These are phyloP conservation scores for Athelia sp. DNA, from an alignment of 1,284 basidiomycete genomes.

Conservation along the genomic window DNA sequence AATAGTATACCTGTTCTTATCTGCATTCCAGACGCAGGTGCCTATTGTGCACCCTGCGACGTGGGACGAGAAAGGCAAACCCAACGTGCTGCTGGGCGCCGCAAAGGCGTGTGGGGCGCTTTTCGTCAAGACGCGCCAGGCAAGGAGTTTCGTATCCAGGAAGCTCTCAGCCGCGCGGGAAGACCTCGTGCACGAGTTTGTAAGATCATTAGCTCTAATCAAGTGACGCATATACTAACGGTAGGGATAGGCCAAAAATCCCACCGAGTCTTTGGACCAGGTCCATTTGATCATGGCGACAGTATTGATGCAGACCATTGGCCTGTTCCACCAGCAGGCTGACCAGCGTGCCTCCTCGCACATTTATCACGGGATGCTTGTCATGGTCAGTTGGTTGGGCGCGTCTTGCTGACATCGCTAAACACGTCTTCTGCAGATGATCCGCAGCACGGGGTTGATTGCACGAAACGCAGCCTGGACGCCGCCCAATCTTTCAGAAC, in stretches of 20 bases:
- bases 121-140: conserved; percentile 34
- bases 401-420: conserved; percentile 1
- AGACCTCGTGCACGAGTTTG: conserved; percentile 39
- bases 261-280: conserved; percentile 33
- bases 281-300: conserved; percentile 38
- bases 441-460: conserved; percentile 45
- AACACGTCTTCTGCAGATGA: conserved; percentile 36
- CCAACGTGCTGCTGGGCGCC: conserved; percentile 41
- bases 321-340: conserved; percentile 34
- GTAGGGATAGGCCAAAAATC: conserved; percentile 33
- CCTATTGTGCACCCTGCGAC: conserved; percentile 50
- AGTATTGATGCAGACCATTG: conserved; percentile 39
- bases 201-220: conserved; percentile 30
- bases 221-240: too few relatives aligned
- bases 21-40: conserved; percentile 47
- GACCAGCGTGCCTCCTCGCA: conserved; percentile 34
- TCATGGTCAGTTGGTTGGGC: conserved; percentile 33
- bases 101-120: conserved; percentile 49
- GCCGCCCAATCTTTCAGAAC: conserved; percentile 33
- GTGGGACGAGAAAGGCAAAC: conserved; percentile 43
- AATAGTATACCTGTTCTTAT: conserved; percentile 47
- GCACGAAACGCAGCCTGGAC: conserved; percentile 39
- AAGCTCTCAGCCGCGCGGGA: conserved; percentile 32
- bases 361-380: conserved; percentile 42
- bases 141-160: conserved; percentile 34